phyloP scores from a whole-genome alignment of 495 filamentous ascomycete genomes.

The Neurospora sp. region DNA sequence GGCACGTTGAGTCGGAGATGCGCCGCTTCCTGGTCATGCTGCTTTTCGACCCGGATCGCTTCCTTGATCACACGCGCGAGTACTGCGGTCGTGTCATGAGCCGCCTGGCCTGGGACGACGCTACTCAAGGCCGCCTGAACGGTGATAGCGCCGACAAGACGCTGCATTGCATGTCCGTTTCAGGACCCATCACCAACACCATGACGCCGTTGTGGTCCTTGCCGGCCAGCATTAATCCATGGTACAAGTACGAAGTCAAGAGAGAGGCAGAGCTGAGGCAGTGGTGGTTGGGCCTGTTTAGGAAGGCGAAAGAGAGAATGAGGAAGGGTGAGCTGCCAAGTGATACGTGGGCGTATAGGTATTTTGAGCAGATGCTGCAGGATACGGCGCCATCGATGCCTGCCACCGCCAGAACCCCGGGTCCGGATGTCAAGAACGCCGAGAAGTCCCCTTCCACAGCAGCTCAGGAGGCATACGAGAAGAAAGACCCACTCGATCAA shows the following conservation, averaged over 20 bases:
- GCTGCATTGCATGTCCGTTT: constrained; percentile 38
- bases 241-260: constrained; percentile 34
- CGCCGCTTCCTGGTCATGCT: constrained; percentile 31
- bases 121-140: constrained; percentile 30
- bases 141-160: constrained; percentile 36
- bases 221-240: constrained; percentile 31
- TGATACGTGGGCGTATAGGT: constrained; percentile 37
- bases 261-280: constrained; percentile 30
- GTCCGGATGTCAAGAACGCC: neutral
- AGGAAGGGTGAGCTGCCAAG: constrained; percentile 26
- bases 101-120: constrained; percentile 37
- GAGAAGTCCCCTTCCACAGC: neutral
- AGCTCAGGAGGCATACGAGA: constrained; percentile 8
- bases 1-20: constrained; percentile 37
- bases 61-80: constrained; percentile 35
- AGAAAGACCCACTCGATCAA: constrained; percentile 28
- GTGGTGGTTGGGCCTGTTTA: constrained; percentile 36
- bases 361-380: constrained; percentile 31
- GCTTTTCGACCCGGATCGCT: constrained; percentile 34
- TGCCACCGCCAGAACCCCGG: neutral
- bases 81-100: constrained; percentile 39
- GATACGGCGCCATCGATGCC: neutral
- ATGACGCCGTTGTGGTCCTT: constrained; percentile 36
- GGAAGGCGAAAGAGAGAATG: constrained; percentile 30
- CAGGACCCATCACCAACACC: constrained; percentile 38